Base-by-base conservation (phyloP, 164 flowering plant species). In the Vitis amurensis region DNA sequence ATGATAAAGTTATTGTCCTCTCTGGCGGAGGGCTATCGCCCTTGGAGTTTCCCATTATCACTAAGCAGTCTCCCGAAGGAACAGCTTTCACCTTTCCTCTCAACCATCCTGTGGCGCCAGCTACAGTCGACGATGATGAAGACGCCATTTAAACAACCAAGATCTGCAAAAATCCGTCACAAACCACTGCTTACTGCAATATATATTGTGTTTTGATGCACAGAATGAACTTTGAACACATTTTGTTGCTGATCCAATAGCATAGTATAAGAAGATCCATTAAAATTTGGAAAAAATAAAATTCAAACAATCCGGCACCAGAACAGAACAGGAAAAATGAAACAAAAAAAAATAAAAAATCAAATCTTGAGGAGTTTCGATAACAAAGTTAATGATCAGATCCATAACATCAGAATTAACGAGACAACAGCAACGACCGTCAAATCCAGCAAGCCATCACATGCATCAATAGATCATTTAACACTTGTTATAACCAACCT, bases 71-170 rank as follows among this genome's bases (percentile, higher is more conserved):
- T 65, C 99, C 99, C 0, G 99, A 95, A 31, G 92, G 81, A 76
- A 93, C 97, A 62, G 92, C 91, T 72, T 95, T 95, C 62, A 95
- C 99, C 51, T 27, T 88, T 57, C 93, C 99, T 68, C 84, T 90
- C 87, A 85, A 79, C 97, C 95, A 90, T 83, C 85, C 84, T 9
- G 85, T 72, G 23, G 85, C 72, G 17, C 77, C 89, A 61, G 87
- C 82, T 71, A 31, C 44, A 31, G 44, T 31, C 4, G 44, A 31
- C 6, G 44, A 31, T 31, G 91, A 59, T 23, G 92, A 69, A 29
- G 81, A 59, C 13, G 94, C 88, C 93, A 89, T 90, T 58, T 69
- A 77, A 80, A 74, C 82, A 74, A 77, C 85, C 69, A 70, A 72
- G 69, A 75, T 66, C 81, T 75, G 56, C 66, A 75, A 10, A 50